Evolutionary conservation across 1,284 basidiomycete species (phyloP), one percentile per base, ranked within the genome.

Genomic region (Apiotrichum akiyoshidainum): DNA sequence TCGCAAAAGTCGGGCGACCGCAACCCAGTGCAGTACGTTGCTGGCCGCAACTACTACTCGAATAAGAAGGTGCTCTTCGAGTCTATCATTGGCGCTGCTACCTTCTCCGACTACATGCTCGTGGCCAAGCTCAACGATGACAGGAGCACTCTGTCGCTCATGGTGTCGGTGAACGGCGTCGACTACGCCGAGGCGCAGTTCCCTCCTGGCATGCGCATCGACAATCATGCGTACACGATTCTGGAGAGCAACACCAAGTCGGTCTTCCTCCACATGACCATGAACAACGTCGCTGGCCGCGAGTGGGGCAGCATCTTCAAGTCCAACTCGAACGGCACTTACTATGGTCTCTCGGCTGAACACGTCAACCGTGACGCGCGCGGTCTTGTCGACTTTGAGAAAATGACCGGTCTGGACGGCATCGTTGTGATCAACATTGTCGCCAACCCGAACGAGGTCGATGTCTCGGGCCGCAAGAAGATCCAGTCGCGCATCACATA

Each of bases 311-410:
- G 85, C 68, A 86, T 99, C 66, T 86, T 99, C 73, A 98, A 79
- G 68, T 96, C 92, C 48, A 98, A 99, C 78, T 96, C 90, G 46
- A 99, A 99, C 71, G 95, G 95, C 39, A 99, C 96, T 0, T 98
- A 97, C 80, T 99, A 92, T 74, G 86, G 89, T 31, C 75, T 93
- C 17, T 90, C 92, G 0, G 72, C 90, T 50, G 88, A 91, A 67
- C 84, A 92, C 68, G 95, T 92, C 59, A 99, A 99, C 77, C 85
- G 95, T 31, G 88, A 99, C 74, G 80, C 84, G 0, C 74, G 80
- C 0, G 95, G 96, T 16, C 98, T 85, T 68, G 95, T 94, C 48
- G 96, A 99, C 76, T 99, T 99, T 69, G 95, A 99, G 80, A 99
- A 98, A 82, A 90, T 98, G 84, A 86, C 90, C 60, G 94, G 92